phyloP scores from a whole-genome alignment of 2,329 filamentous ascomycete species.

The Hirsutella minnesotensis region DNA sequence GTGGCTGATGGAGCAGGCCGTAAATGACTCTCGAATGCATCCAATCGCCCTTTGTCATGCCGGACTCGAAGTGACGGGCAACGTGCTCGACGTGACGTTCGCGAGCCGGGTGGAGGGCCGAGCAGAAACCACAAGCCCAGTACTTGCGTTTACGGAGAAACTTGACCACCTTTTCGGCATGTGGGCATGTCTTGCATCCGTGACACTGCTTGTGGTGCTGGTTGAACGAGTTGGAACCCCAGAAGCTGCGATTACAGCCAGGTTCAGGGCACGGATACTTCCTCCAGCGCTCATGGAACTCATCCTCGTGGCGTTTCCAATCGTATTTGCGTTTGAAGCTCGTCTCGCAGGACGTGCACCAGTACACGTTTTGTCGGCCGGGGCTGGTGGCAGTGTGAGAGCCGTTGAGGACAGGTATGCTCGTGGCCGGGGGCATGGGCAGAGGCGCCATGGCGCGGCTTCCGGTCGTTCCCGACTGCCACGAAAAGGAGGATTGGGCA shows the following conservation, averaged over 20 bases:
- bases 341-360: slow-evolving; percentile 49
- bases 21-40: slow-evolving; percentile 58
- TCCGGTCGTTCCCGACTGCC: slow-evolving; percentile 22
- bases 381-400: slow-evolving; percentile 15
- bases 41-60: slow-evolving; percentile 53
- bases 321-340: slow-evolving; percentile 57
- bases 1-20: slow-evolving; percentile 53
- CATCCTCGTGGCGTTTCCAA: slow-evolving; percentile 59
- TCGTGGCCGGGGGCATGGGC: slow-evolving; percentile 19
- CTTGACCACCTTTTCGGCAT: slow-evolving; percentile 51
- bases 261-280: slow-evolving; percentile 55
- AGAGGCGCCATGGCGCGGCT: slow-evolving; percentile 24
- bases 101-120: slow-evolving; percentile 47
- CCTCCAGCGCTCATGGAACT: slow-evolving; percentile 56
- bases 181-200: slow-evolving; percentile 52
- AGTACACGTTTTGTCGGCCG: slow-evolving; percentile 36
- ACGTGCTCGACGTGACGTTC: slow-evolving; percentile 59
- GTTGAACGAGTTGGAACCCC: slow-evolving; percentile 56
- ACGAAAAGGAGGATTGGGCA: slow-evolving; percentile 26
- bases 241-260: slow-evolving; percentile 54
- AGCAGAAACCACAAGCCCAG: slow-evolving; percentile 60
- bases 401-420: slow-evolving; percentile 20
- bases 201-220: slow-evolving; percentile 57
- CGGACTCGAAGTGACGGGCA: slow-evolving; percentile 52
- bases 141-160: slow-evolving; percentile 53